Evolutionary conservation across 2,329 filamentous ascomycete genomes (phyloP), one percentile per base, ranked within the genome.

Genomic region (Stachybotrys echinatus): DNA sequence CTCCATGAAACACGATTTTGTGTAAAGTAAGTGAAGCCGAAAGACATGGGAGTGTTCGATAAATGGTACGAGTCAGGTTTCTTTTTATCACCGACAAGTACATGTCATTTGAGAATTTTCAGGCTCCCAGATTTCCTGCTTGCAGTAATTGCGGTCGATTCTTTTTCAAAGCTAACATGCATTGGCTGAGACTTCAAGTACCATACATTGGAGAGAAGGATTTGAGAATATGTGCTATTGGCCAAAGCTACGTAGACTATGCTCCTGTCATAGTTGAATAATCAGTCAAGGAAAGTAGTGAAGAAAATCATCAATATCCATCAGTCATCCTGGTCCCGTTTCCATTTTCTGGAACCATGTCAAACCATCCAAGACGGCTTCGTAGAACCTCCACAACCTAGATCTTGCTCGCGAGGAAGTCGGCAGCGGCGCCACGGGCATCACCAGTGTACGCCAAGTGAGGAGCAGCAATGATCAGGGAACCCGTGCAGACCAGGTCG

Each of bases 401-500:
- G 38, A 46, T 46, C 14, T 18, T 49, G 37, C 47, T 46, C 12
- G 52, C 47, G 17, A 64, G 53, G 50, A 59, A 65, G 1, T 50
- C n/a, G 31, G 61, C 58, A n/a, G 62, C 62, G 23, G 48, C 22
- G 7, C 40, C 27, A 6, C 47, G 37, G 5, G 62, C 59, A 5
- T 54, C 57, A 8, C 46, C 37, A n/a, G n/a, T 43, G 54, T 68
- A 67, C 17, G 52, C 46, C 21, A 68, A 58, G 55, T 73, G 69
- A 4, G 63, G 60, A 3, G 65, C 60, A 27, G 61, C 50, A 39
- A 73, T 64, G 31, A 66, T 54, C 18, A 74, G 59, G 1, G 64
- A 64, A 10, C 71, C 72, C 6, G 23, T 53, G 56, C 69, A 72
- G 20, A 72, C 67, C 2, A 62, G 54, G 21, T 74, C 72, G 1